Conservation (phyloP, 768 basidiomycete genomes). For the Rhizopogon vinicolor region DNA sequence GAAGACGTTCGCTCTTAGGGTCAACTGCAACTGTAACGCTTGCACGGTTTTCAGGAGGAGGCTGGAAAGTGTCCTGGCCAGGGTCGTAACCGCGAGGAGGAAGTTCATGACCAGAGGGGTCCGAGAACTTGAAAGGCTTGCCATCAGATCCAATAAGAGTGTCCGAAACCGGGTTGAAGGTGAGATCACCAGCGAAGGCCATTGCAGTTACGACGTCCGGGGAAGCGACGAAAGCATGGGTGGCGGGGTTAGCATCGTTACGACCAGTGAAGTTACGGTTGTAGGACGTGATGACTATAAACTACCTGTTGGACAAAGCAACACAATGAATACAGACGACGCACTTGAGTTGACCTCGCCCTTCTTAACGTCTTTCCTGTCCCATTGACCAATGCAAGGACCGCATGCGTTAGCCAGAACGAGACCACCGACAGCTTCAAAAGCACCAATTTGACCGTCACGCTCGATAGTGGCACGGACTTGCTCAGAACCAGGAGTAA, state of each 20-base stretch:
- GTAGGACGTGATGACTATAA: conserved; percentile 93
- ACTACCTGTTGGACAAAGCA: conserved; percentile 1
- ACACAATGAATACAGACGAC: conserved; percentile 22
- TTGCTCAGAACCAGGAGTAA: conserved; percentile 98
- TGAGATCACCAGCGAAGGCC: conserved; percentile 88
- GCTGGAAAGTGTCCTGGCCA: conserved; percentile 95
- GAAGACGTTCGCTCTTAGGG: conserved; percentile 85
- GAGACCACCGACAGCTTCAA: conserved; percentile 85
- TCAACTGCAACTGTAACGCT: conserved; percentile 82
- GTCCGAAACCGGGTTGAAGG: conserved; percentile 97
- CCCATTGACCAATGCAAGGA: conserved; percentile 99
- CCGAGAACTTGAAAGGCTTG: conserved; percentile 96
- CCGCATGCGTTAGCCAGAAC: conserved; percentile 99
- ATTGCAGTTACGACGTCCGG: conserved; percentile 96
- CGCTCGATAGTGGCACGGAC: conserved; percentile 96
- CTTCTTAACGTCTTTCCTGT: conserved; percentile 94
- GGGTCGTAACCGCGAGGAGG: conserved; percentile 96
- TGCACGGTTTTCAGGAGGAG: conserved; percentile 83
- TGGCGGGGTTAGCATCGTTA: conserved; percentile 99
- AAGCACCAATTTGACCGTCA: conserved; percentile 86
- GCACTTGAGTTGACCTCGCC: conserved; percentile 93
- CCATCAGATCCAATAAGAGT: conserved; percentile 83
- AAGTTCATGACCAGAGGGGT: conserved; percentile 87
- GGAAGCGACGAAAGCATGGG: conserved; percentile 93
- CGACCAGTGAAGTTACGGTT: conserved; percentile 99